Conservation (phyloP, 1,139 yeast genomes). For the Geotrichum cucujoidarum region DNA sequence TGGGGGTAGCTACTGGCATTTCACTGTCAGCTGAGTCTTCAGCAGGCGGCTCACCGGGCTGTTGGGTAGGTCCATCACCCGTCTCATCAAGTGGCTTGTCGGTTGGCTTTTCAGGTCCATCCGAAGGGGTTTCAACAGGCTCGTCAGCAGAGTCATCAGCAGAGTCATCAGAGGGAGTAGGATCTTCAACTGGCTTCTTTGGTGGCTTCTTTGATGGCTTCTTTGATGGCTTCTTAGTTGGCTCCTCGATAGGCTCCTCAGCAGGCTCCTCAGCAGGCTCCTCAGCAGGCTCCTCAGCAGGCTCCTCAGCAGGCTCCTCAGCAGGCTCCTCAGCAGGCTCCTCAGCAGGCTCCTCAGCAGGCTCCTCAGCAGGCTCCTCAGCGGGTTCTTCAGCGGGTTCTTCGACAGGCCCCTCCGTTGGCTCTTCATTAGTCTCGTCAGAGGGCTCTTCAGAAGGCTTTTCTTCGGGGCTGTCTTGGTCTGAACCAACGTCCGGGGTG, state of each 20-base stretch:
- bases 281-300: neutral
- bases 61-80: neutral
- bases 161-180: constrained; percentile 1
- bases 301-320: neutral
- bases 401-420: neutral
- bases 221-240: neutral
- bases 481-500: neutral
- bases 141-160: neutral
- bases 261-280: neutral
- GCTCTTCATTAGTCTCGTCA: neutral
- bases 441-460: neutral
- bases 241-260: neutral
- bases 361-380: neutral
- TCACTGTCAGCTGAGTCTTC: constrained; percentile 1
- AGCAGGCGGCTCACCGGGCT: neutral
- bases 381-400: neutral
- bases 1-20: neutral
- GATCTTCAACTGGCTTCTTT: neutral
- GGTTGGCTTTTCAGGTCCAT: neutral
- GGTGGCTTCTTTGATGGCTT: neutral
- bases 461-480: neutral
- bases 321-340: neutral
- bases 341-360: neutral
- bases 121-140: neutral
- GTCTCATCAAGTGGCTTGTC: constrained; percentile 3